These are phyloP conservation scores for Talaromyces amestolkiae DNA, from an alignment of 2,329 filamentous ascomycete species.

Conservation along the genomic window DNA sequence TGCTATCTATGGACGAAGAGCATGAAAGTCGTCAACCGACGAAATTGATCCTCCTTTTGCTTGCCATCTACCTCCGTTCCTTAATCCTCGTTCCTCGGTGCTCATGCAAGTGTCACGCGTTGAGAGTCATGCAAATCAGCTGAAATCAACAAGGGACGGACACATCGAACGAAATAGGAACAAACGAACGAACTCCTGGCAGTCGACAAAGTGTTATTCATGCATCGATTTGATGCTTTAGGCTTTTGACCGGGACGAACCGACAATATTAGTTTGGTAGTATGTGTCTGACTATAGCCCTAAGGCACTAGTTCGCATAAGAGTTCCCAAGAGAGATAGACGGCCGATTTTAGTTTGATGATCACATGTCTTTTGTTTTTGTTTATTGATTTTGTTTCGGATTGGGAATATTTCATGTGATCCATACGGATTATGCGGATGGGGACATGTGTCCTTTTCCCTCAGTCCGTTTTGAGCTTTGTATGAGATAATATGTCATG, in stretches of 20 bases:
- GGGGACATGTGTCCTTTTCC: background rate
- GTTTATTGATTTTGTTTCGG: background rate
- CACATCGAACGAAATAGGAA: background rate
- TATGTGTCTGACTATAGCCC: background rate
- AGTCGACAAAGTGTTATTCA: background rate
- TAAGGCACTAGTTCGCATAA: background rate
- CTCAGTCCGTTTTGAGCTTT: background rate
- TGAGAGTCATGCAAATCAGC: background rate
- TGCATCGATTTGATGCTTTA: background rate
- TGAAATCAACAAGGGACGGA: background rate
- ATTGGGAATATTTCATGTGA: background rate
- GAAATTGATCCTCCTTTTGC: background rate
- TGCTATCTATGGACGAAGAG: slow-evolving; percentile 5
- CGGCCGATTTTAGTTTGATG: background rate
- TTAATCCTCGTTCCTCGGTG: background rate
- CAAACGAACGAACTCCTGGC: background rate
- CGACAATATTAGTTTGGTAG: background rate
- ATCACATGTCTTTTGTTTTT: background rate
- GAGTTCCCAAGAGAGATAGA: slow-evolving; percentile 4
- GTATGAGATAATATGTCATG: background rate
- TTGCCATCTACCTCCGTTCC: background rate
- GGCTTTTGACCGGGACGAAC: background rate
- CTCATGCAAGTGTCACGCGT: background rate
- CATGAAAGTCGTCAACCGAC: background rate
- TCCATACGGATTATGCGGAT: background rate